A percentile compares a stretch with the other conserved stretches of the same genome.
phyloP scores from a whole-genome alignment of 202 grass and related monocot genomes.

The Setaria viridis region DNA sequence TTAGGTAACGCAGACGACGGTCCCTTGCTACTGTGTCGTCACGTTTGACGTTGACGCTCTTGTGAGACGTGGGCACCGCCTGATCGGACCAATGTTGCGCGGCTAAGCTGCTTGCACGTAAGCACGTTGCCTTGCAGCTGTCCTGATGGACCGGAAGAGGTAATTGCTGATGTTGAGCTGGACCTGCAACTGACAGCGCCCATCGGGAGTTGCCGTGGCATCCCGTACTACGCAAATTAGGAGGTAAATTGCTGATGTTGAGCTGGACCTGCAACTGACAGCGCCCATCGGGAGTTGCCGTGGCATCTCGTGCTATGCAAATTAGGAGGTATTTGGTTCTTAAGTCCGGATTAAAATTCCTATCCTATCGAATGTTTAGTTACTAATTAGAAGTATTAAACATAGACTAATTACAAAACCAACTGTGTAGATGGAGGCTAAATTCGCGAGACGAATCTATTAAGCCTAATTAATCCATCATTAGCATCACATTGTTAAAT shows the following conservation, averaged over 20 bases:
- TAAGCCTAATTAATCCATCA: no score
- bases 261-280: not conserved
- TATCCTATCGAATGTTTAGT: no score
- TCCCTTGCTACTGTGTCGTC: not conserved
- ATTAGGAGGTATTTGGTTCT: no score
- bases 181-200: not conserved
- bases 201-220: not conserved
- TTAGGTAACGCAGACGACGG: no score
- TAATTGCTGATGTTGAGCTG: not conserved
- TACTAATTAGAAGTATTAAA: no score
- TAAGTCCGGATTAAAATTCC: no score
- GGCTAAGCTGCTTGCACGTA: slow-evolving; percentile 25
- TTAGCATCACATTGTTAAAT: no score
- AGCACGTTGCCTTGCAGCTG: not conserved
- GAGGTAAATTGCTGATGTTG: no score
- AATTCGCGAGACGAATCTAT: no score
- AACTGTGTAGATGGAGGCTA: no score
- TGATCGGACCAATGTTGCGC: slow-evolving; percentile 7
- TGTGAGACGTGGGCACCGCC: slow-evolving; percentile 10
- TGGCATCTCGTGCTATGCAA: not conserved
- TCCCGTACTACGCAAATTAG: not conserved
- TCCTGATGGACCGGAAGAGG: not conserved
- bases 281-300: not conserved
- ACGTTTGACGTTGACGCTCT: not conserved
- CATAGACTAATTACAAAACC: no score